A percentile compares a stretch with the other conserved stretches of the same genome.
Conservation (phyloP, 441 rosid species). For the Manihot esculenta region DNA sequence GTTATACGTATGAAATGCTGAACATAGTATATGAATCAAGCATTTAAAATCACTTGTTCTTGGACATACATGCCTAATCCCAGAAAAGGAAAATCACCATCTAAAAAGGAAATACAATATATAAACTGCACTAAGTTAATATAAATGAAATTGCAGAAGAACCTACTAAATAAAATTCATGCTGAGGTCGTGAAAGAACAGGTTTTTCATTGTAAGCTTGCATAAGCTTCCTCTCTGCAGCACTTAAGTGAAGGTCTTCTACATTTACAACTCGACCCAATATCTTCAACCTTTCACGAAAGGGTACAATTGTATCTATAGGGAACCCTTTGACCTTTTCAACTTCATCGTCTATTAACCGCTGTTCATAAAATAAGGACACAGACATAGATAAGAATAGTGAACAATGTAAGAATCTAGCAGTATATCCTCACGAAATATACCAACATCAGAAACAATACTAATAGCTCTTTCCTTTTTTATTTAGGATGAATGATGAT, state of each 20-base stretch:
- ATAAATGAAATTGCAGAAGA: conserved; percentile 4
- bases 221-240: conserved; percentile 85
- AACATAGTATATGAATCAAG: neutral
- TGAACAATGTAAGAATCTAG: neutral
- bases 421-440: neutral
- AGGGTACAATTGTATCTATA: conserved; percentile 54
- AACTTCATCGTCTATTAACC: conserved; percentile 69
- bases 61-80: neutral
- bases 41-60: neutral
- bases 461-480: neutral
- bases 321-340: conserved; percentile 85
- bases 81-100: neutral
- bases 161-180: conserved; percentile 63
- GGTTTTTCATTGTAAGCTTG: conserved; percentile 95
- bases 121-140: neutral
- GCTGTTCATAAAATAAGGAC: conserved; percentile 38
- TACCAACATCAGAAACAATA: neutral
- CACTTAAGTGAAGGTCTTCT: conserved; percentile 75
- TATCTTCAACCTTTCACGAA: conserved; percentile 86
- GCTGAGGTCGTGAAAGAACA: conserved; percentile 93
- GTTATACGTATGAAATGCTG: neutral
- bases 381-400: neutral
- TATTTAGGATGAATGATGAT: neutral
- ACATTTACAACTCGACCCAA: conserved; percentile 85
- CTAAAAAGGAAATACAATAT: neutral